Conservation (phyloP, 148 eudicot genomes). For the Diospyros kaki region DNA sequence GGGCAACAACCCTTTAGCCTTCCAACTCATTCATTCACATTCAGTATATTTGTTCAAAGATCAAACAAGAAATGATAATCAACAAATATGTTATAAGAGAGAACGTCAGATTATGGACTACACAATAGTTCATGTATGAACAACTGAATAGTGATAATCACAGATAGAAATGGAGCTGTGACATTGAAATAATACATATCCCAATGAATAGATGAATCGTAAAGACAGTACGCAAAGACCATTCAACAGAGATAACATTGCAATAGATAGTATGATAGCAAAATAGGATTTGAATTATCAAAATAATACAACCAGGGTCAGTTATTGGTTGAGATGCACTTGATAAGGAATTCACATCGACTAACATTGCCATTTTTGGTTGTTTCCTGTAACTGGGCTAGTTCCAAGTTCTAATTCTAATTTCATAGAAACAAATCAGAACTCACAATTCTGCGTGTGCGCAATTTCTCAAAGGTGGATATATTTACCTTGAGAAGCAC, state of each 20-base stretch:
- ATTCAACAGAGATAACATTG: background rate
- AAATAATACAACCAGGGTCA: background rate
- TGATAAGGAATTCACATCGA: background rate
- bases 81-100: no score
- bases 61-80: no score
- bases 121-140: no score
- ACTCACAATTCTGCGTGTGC: background rate
- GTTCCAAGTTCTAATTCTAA: background rate
- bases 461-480: background rate
- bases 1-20: no score
- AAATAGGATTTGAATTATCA: background rate
- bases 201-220: no score
- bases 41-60: no score
- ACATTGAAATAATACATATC: no score
- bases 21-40: no score
- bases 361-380: no score
- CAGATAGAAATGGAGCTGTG: no score
- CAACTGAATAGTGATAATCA: no score
- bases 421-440: background rate
- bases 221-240: background rate
- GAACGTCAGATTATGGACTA: no score
- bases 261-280: background rate
- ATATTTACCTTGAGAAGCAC: constrained; percentile 42
- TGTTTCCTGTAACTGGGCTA: background rate
- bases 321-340: background rate